Evolutionary conservation across 2,329 filamentous ascomycete genomes (phyloP).

Genomic region (Diplodia intermedia): DNA sequence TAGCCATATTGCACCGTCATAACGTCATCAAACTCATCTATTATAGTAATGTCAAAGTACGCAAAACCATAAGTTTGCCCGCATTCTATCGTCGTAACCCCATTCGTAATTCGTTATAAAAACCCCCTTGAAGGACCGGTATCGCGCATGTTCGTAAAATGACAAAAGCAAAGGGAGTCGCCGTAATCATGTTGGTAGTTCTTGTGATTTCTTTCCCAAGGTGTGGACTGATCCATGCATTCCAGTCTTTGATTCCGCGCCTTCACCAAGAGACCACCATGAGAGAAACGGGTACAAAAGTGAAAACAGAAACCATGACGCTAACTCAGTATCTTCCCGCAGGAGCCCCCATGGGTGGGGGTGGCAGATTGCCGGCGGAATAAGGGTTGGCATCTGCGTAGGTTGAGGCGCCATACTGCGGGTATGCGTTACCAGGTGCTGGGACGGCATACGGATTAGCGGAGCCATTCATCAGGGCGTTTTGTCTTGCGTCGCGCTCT

Average conservation of each 20-base stretch:
- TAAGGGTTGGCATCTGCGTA: slow-evolving; percentile 58
- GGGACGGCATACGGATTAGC: slow-evolving; percentile 50
- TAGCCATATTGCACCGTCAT: no score
- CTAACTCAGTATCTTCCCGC: slow-evolving; percentile 16
- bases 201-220: not conserved
- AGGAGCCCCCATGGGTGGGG: slow-evolving; percentile 48
- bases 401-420: slow-evolving; percentile 47
- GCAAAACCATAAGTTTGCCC: not conserved
- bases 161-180: slow-evolving; percentile 1
- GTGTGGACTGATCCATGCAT: slow-evolving; percentile 7
- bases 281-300: not conserved
- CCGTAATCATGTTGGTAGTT: not conserved
- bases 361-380: slow-evolving; percentile 44
- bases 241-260: slow-evolving; percentile 20
- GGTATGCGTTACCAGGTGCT: slow-evolving; percentile 38
- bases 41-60: slow-evolving; percentile 17
- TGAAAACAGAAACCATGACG: not conserved
- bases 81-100: slow-evolving; percentile 17
- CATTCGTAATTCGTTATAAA: slow-evolving; percentile 19
- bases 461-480: slow-evolving; percentile 40
- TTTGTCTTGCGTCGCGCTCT: slow-evolving; percentile 55
- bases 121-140: not conserved
- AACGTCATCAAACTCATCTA: slow-evolving; percentile 15
- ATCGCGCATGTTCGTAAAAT: slow-evolving; percentile 10
- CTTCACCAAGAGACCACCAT: not conserved